Evolutionary conservation across 805 yeast genomes (phyloP), one percentile per base, ranked within the genome.

Genomic region (Brettanomyces naardenensis): DNA sequence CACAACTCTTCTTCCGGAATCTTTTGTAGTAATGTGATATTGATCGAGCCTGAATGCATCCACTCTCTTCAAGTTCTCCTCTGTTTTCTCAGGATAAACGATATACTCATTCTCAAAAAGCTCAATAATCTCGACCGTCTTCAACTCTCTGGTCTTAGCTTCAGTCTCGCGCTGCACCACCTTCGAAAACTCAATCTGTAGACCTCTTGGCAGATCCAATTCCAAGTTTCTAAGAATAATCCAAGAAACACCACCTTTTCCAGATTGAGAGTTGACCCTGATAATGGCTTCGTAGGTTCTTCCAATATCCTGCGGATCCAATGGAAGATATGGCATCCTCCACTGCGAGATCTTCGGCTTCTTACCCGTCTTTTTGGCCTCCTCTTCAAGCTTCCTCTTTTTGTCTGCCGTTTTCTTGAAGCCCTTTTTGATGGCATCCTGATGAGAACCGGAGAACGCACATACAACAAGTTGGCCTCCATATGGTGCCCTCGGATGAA

Each of bases 191-290:
- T 79, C 81, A 30, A 83, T 75, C 63, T 84, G 94, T 53, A 84
- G 65, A 28, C 81, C 82, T 57, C 90, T 74, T 30, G 95, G 95
- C 48, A 85, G 70, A 56, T 84, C 94, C 41, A 84, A 71, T 51
- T 80, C 90, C 58, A 85, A 69, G 47, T 74, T 72, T 46, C 85
- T 71, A 54, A 84, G 67, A 53, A 84, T 80, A 47, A 85, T 80
- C 92, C 94, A 84, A 5, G 94, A 85, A 9, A 90, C 82, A 47
- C 94, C 94, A 52, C 94, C 94, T 62, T 84, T 84, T 44, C 95
- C 95, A 19, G 85, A 75, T 62, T 84, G 94, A 10, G 92, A 83
- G 62, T 84, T 84, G 57, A 84, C 92, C 54, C 95, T 75, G 49
- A 84, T 84, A 39, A 85, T 83, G n/a, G 94, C 92, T 61, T 85